Base-by-base conservation (phyloP, 2,329 filamentous ascomycete genomes). In the Penicillium psychrosexuale region DNA sequence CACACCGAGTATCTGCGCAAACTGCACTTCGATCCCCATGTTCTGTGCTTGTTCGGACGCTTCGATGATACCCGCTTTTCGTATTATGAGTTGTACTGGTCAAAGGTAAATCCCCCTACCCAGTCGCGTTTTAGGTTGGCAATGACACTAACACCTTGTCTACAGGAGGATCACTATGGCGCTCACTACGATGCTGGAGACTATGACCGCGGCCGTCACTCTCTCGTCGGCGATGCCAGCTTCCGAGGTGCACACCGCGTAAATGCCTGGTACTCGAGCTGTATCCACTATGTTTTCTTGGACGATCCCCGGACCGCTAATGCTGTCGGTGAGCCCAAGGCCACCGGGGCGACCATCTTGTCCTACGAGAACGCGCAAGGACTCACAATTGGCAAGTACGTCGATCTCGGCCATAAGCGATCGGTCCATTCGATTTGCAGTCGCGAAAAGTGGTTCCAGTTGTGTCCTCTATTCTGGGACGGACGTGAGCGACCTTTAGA, bases 31-130 rank as follows among this genome's bases (percentile, higher is more conserved):
- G 89, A 92, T 69, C 84, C 86, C 28, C 89, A 92, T 71, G 83
- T 87, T 58, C 75, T 91, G 49, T 83, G 85, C 24, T 77, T 92
- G 43, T 77, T 92, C 55, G 89, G 85, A 7, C 81, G 82, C 27
- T 93, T 90, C 69, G 82, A 92, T 53, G 86, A 88, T 30, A 80
- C 79, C 2, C 82, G 78, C 45, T 92, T 92, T 69, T 85, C 87
- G 0, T 92, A 92, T 69, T 91, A 89, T 68, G 89, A 93, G 70
- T 78, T 91, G 1, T 92, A 91, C 71, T 92, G 88, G 88, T 86
- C 84, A 34, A 85, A 84, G 77, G 81, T 82, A 73, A 58, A 72
- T 62, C 22, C 46, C 33, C 28, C n/a, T 24, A 19, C 8, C 33
- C n/a, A 3, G 3, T 46, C n/a, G 9, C 5, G 1, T 30, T 36